Evolutionary conservation across 805 yeast species (phyloP).

Genomic region (Pichia ethanolica): DNA sequence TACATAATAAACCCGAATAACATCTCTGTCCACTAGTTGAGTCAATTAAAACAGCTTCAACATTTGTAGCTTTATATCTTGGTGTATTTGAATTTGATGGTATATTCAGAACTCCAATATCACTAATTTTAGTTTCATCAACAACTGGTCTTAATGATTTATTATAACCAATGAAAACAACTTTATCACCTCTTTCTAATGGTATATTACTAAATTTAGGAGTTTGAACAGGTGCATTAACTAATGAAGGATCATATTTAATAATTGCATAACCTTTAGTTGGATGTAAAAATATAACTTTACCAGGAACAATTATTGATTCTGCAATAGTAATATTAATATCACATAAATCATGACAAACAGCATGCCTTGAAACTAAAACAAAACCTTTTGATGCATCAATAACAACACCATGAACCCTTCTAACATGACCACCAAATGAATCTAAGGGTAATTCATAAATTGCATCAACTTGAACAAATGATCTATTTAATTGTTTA

Average conservation of each 20-base stretch:
- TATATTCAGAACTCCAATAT: slow-evolving; percentile 64
- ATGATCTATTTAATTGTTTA: slow-evolving; percentile 52
- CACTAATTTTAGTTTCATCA: slow-evolving; percentile 70
- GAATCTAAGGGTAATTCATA: slow-evolving; percentile 74
- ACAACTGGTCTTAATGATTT: slow-evolving; percentile 60
- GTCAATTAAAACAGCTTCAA: slow-evolving; percentile 72
- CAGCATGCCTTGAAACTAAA: slow-evolving; percentile 65
- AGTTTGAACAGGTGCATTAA: slow-evolving; percentile 62
- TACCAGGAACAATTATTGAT: slow-evolving; percentile 70
- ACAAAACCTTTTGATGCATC: slow-evolving; percentile 78
- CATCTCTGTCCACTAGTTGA: slow-evolving; percentile 66
- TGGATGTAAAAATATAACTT: slow-evolving; percentile 80
- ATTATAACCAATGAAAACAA: slow-evolving; percentile 76
- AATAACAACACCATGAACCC: slow-evolving; percentile 70
- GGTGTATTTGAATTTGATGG: slow-evolving; percentile 66
- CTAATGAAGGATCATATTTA: slow-evolving; percentile 70
- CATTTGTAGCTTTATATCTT: slow-evolving; percentile 76
- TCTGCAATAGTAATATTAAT: slow-evolving; percentile 77
- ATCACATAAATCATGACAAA: slow-evolving; percentile 80
- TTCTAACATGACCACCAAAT: slow-evolving; percentile 50
- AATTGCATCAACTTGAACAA: slow-evolving; percentile 61
- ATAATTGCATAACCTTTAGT: slow-evolving; percentile 78
- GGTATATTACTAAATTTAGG: slow-evolving; percentile 54
- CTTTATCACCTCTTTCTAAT: slow-evolving; percentile 66
- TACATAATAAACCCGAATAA: slow-evolving; percentile 67